Evolutionary conservation across 331 rosid species (phyloP).

Genomic region (Telfairia occidentalis): DNA sequence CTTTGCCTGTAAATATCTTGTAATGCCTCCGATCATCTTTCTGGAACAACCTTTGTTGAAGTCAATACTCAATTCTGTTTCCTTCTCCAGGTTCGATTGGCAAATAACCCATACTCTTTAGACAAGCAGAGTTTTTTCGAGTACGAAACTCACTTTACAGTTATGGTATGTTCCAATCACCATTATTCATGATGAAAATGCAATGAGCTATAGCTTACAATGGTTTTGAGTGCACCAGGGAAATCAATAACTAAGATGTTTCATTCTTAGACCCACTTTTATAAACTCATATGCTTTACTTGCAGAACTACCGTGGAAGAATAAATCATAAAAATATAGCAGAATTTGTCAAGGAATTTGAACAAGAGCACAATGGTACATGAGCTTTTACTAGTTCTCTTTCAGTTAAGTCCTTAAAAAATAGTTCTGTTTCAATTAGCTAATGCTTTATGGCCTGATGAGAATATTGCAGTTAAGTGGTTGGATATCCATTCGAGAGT

Average conservation of each 20-base stretch:
- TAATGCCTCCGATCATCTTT: background rate
- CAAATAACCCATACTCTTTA: constrained; percentile 74
- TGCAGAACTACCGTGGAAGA: constrained; percentile 75
- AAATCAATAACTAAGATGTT: background rate
- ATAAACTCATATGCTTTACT: constrained; percentile 18
- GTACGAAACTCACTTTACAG: constrained; percentile 97
- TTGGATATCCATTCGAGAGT: constrained; percentile 62
- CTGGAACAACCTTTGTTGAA: background rate
- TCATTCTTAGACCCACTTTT: background rate
- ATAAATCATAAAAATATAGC: constrained; percentile 48
- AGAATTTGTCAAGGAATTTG: constrained; percentile 79
- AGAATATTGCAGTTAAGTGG: constrained; percentile 58
- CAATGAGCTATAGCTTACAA: background rate
- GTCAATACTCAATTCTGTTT: background rate
- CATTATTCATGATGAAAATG: constrained; percentile 3
- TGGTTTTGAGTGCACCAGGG: background rate
- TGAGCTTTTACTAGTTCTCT: background rate
- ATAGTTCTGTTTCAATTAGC: background rate
- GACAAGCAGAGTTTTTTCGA: constrained; percentile 70
- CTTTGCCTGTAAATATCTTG: constrained; percentile 4
- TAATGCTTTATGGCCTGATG: background rate
- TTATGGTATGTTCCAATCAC: constrained; percentile 57
- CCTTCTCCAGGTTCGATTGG: constrained; percentile 66
- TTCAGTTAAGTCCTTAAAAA: background rate
- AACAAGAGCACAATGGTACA: constrained; percentile 84